These are phyloP conservation scores for Coemansia sp. DNA, from an alignment of 192 early-diverging fungal species.

Conservation along the genomic window DNA sequence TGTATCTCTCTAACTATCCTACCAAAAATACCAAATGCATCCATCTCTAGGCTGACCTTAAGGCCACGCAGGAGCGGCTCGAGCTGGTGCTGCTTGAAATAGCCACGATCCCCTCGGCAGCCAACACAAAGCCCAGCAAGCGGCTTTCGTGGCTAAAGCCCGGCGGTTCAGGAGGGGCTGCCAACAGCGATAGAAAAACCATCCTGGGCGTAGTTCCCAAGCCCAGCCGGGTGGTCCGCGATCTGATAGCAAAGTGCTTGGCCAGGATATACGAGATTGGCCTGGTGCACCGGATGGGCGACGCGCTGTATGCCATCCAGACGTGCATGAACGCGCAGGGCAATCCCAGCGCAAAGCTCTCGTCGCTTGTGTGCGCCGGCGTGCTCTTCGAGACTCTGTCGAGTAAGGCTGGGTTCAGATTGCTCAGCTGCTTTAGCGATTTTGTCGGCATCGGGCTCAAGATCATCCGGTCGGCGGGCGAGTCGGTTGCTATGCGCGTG, in stretches of 20 bases:
- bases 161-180: slow-evolving; percentile 63
- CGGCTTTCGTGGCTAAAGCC: slow-evolving; percentile 63
- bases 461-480: not conserved
- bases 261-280: slow-evolving; percentile 35
- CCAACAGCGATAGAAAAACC: slow-evolving; percentile 58
- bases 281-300: slow-evolving; percentile 40
- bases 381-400: slow-evolving; percentile 71
- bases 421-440: slow-evolving; percentile 52
- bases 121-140: slow-evolving; percentile 62
- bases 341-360: slow-evolving; percentile 16
- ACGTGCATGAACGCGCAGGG: slow-evolving; percentile 9
- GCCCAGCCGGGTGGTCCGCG: slow-evolving; percentile 31
- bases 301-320: slow-evolving; percentile 32
- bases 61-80: slow-evolving; percentile 58
- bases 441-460: slow-evolving; percentile 22
- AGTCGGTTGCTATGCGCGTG: slow-evolving; percentile 60
- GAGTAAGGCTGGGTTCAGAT: slow-evolving; percentile 38
- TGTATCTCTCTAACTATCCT: no score
- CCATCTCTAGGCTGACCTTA: not conserved
- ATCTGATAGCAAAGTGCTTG: slow-evolving; percentile 31
- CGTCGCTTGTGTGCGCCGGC: slow-evolving; percentile 73
- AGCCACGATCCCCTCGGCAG: slow-evolving; percentile 59
- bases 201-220: slow-evolving; percentile 24
- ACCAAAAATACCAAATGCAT: no score
- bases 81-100: slow-evolving; percentile 69